phyloP scores from a whole-genome alignment of 2,329 filamentous ascomycete species.

The Pseudopyricularia cyperi region DNA sequence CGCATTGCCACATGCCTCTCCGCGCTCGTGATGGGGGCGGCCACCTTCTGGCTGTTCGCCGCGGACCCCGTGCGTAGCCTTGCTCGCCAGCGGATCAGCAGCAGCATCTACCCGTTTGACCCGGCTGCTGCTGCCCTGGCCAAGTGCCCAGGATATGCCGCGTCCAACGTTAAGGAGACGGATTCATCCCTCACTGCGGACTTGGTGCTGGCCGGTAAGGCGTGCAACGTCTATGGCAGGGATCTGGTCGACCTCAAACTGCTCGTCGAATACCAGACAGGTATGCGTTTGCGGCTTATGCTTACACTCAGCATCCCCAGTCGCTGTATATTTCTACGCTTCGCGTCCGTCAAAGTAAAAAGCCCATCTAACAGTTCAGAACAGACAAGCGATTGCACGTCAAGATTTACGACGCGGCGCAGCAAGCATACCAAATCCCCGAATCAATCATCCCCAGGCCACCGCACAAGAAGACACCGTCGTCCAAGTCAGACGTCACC shows the following conservation, averaged over 20 bases:
- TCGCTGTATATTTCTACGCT: no score
- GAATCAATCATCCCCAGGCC: slow-evolving; percentile 1
- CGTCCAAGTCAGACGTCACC: background rate
- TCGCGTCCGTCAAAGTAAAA: background rate
- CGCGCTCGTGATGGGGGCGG: background rate
- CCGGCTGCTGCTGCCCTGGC: background rate
- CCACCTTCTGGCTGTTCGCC: background rate
- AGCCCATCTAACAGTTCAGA: background rate
- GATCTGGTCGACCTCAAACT: slow-evolving; percentile 57
- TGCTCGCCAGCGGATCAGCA: background rate
- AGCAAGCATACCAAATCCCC: slow-evolving; percentile 2
- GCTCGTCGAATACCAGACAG: slow-evolving; percentile 53
- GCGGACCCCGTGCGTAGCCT: background rate
- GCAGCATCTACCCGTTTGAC: no score
- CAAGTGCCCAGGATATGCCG: slow-evolving; percentile 54
- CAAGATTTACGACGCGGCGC: slow-evolving; percentile 38
- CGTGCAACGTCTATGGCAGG: slow-evolving; percentile 68
- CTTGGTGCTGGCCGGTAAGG: slow-evolving; percentile 52
- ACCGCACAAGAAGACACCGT: background rate
- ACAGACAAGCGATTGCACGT: slow-evolving; percentile 49
- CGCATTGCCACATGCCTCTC: background rate
- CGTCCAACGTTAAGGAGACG: slow-evolving; percentile 42
- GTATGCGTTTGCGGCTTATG: background rate
- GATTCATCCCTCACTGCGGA: slow-evolving; percentile 51
- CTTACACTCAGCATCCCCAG: background rate